Conservation (phyloP, 768 basidiomycete species). For the Tulasnella sp. region DNA sequence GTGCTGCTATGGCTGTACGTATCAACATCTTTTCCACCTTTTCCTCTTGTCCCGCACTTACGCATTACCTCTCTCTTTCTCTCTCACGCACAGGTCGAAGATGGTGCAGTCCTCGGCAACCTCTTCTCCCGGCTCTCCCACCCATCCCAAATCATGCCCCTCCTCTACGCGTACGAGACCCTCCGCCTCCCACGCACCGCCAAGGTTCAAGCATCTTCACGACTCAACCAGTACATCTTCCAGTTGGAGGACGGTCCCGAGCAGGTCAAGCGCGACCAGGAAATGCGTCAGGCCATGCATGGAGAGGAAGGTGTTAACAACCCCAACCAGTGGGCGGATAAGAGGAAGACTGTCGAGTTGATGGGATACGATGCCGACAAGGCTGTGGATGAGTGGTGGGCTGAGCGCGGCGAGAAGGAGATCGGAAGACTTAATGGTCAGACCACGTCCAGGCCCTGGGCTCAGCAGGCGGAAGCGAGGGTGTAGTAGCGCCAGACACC, state of each 20-base stretch:
- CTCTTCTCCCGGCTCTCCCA: slow-evolving; percentile 44
- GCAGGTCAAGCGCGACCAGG: slow-evolving; percentile 44
- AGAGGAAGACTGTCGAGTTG: slow-evolving; percentile 39
- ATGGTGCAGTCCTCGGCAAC: slow-evolving; percentile 37
- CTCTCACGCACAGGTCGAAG: slow-evolving; percentile 34
- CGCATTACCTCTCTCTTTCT: neutral
- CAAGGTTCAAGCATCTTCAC: slow-evolving; percentile 42
- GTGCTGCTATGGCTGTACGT: slow-evolving; percentile 40
- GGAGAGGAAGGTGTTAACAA: slow-evolving; percentile 30
- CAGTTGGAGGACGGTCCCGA: slow-evolving; percentile 49
- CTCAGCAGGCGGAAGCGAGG: neutral
- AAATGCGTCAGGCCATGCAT: slow-evolving; percentile 46
- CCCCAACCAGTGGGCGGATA: slow-evolving; percentile 54
- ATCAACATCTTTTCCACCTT: neutral
- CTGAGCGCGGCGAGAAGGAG: slow-evolving; percentile 18
- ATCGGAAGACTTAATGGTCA: neutral
- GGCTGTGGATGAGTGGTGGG: slow-evolving; percentile 22
- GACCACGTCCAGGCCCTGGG: neutral
- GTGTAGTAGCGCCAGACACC: no score
- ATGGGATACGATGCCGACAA: slow-evolving; percentile 33
- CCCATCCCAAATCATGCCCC: slow-evolving; percentile 36
- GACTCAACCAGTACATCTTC: slow-evolving; percentile 47
- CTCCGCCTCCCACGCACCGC: slow-evolving; percentile 47
- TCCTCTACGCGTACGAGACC: slow-evolving; percentile 46
- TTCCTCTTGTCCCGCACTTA: neutral